Evolutionary conservation across 768 basidiomycete genomes (phyloP), one percentile per base, ranked within the genome.

Genomic region (Glaciozyma antarctica): DNA sequence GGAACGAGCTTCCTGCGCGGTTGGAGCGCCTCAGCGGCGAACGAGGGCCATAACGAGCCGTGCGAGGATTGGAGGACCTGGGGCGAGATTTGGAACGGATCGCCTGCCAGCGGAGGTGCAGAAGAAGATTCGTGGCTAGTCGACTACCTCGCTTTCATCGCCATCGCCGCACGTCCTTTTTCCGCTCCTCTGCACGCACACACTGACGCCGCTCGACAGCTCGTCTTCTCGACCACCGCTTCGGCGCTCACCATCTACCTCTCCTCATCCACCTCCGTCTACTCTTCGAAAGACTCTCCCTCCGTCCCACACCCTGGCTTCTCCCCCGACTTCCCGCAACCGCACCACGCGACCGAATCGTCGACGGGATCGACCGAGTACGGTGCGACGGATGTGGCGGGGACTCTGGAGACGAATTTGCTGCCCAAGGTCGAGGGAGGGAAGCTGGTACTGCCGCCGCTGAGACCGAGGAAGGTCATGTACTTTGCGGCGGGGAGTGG

Each of bases 181-280:
- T 58, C n/a, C 43, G 28, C 21, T 9, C 21, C 24, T 16, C 34
- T 30, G 10, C 30, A 8, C 28, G n/a, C 61, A 19, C 56, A n/a
- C 55, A 49, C 44, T 21, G 21, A 17, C 30, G 12, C 58, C 43
- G 26, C 8, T n/a, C 13, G 28, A 10, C 64, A 95, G 90, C 75
- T 97, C 48, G 53, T 79, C 5, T 82, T 95, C 61, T 89, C 94
- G 0, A 77, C 83, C 9, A 71, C 79, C 5, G 88, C 93, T 0
- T 85, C 84, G 32, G 72, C 86, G n/a, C 81, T 98, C 60, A 98
- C 95, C 0, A 81, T 97, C 71, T 78, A 86, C 66, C 78, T 99
- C 24, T 93, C 93, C 3, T 84, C 90, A 1, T 97, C 94, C 0
- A 88, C 88, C 1, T 87, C 87, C 2, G 93, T 95, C 70, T 78